These are phyloP conservation scores for Galerina sulciceps DNA, from an alignment of 768 basidiomycete genomes.

Conservation along the genomic window DNA sequence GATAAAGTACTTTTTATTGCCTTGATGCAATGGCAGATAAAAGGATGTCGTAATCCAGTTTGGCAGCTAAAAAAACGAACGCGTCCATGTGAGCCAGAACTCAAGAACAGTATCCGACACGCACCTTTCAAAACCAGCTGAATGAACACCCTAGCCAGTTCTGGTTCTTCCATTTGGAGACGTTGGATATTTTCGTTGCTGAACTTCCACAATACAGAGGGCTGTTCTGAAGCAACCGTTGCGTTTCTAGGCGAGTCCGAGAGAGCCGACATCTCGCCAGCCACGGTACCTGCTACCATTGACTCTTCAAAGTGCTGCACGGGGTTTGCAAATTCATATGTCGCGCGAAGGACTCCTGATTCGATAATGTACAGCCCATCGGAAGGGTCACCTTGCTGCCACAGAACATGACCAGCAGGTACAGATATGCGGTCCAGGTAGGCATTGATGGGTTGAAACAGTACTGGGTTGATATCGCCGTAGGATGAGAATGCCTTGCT, in stretches of 20 bases:
- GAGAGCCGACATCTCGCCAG: conserved; percentile 88
- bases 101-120: conserved; percentile 20
- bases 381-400: conserved; percentile 75
- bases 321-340: conserved; percentile 78
- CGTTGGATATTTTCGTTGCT: conserved; percentile 56
- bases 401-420: conserved; percentile 65
- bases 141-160: conserved; percentile 66
- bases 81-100: neutral
- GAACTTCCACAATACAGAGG: conserved; percentile 83
- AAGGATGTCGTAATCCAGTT: conserved; percentile 65
- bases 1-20: conserved; percentile 14
- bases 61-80: conserved; percentile 2
- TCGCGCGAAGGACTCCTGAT: conserved; percentile 82
- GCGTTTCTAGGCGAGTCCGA: conserved; percentile 83
- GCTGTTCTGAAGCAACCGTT: conserved; percentile 78
- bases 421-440: conserved; percentile 74
- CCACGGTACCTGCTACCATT: conserved; percentile 92
- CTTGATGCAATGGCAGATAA: conserved; percentile 48
- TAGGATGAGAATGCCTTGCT: conserved; percentile 81
- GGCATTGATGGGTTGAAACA: conserved; percentile 64
- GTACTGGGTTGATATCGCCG: conserved; percentile 55
- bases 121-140: conserved; percentile 76
- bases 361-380: conserved; percentile 92
- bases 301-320: conserved; percentile 77
- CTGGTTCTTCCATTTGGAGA: conserved; percentile 72